Base-by-base conservation (phyloP, 2,329 filamentous ascomycete genomes). In the Claviceps sp. region DNA sequence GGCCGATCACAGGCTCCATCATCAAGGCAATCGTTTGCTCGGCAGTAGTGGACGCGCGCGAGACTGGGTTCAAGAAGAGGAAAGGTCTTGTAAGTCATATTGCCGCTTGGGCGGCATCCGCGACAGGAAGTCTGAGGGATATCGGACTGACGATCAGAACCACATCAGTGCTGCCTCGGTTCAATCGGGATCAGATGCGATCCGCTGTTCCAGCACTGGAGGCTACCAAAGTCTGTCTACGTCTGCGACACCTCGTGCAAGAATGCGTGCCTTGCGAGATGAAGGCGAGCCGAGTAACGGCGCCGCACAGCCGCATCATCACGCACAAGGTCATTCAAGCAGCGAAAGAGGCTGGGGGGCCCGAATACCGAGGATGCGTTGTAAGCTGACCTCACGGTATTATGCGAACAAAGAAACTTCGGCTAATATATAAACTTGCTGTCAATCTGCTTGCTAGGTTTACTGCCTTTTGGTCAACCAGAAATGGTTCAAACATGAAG, bases 181-280 rank as follows among this genome's bases (percentile, higher is more conserved):
- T 83, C 58, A 73, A 74, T 58, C 73, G 80, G 58, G 76, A 78
- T 13, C 65, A 73, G 1, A 70, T 83, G 44, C 68, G 81, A 43
- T 82, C 87, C 11, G 81, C 85, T 30, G 82, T 91, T 39, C 80
- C 87, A 1, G 75, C 90, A 13, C 74, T 78, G 54, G 85, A 93
- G 61, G 90, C 96, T 56, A 96, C 91, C 55, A 90, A 90, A 65
- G 77, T 94, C 52, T 91, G 90, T 26, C 78, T 98, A 16, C 87
- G 89, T 53, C 75, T 98, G 57, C 94, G 91, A 61, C 89, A 94
- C 64, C 82, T 95, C 59, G 82, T 98, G 61, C 89, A 95, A 68
- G 80, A 89, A 65, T 84, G 89, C 52, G 80, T 98, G 26, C 87
- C 91, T 1, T 96, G 88, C 71, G 93, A 98, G 67, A 76, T 98